phyloP scores from a whole-genome alignment of 2,329 filamentous ascomycete genomes.

The Phialemonium atrogriseum region DNA sequence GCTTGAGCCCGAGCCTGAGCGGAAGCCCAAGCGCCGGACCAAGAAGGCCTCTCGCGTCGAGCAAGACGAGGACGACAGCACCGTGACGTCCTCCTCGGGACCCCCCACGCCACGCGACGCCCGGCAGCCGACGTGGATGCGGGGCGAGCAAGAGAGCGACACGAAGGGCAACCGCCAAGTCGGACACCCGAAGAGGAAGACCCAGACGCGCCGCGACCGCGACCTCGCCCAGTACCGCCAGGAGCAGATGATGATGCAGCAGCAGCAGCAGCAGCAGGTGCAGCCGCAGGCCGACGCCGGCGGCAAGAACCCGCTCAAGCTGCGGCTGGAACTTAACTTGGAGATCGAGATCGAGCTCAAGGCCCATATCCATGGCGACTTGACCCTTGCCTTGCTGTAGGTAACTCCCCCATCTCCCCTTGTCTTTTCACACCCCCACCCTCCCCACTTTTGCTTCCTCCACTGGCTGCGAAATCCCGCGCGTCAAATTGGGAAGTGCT shows the following conservation, averaged over 20 bases:
- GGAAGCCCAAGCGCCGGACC: constrained; percentile 47
- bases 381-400: constrained; percentile 66
- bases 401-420: constrained; percentile 11
- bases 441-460: too few species aligned
- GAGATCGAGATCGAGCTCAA: constrained; percentile 75
- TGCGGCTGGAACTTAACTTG: constrained; percentile 66
- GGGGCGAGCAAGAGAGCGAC: too few species aligned
- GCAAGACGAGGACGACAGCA: constrained; percentile 24
- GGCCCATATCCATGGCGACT: constrained; percentile 69
- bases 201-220: constrained; percentile 6
- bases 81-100: constrained; percentile 17
- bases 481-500: too few species aligned
- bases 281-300: constrained; percentile 26
- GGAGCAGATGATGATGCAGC: constrained; percentile 20
- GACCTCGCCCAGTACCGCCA: constrained; percentile 14
- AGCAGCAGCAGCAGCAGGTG: constrained; percentile 21
- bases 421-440: too few species aligned
- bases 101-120: constrained; percentile 21
- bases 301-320: constrained; percentile 53
- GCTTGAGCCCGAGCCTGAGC: constrained; percentile 57
- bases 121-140: constrained; percentile 21
- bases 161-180: constrained; percentile 13
- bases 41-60: constrained; percentile 43
- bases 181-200: constrained; percentile 11
- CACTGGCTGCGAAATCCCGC: too few species aligned